Evolutionary conservation across 192 early-diverging fungal species (phyloP), one percentile per base, ranked within the genome.

Genomic region (Podila clonocystis): DNA sequence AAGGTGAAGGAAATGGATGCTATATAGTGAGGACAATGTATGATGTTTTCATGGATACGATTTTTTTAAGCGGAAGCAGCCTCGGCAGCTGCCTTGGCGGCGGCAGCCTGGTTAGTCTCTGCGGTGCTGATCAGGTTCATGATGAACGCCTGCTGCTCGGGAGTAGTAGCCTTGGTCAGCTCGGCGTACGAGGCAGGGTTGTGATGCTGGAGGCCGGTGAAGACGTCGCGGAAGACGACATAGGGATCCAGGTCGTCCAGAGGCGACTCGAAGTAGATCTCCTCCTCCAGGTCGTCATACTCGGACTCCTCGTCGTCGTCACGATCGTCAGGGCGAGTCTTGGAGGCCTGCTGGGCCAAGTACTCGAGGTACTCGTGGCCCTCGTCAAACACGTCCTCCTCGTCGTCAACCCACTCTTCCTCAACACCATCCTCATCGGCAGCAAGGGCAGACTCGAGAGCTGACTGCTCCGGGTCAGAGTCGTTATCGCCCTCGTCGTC

Each of bases 191-290:
- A 90, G 15, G 65, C 68, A 31, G 84, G 80, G 70, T 89, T 86
- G 67, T 79, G 83, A 63, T 89, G 89, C 68, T 90, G 87, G 17
- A 90, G 49, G 24, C 83, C 85, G 2, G 77, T 75, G 50, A 95
- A 91, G 49, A 86, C 86, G 66, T 91, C 88, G 49, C 91, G 86
- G 83, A 95, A 91, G 69, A 84, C 79, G 36, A 92, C 72, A 73
- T 94, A 94, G 9, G 91, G 87, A 63, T 95, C 88, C 34, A 95
- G 70, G 57, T 90, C 82, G 77, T 95, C 94, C 64, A 95, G 82
- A 19, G 93, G 93, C 52, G 93, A 91, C 73, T 94, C 93, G 62
- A 92, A 92, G 26, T 90, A 83, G 30, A 92, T 85, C 75, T 94
- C 94, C 70, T 95, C 94, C 50, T 93, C 90, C n/a, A 94, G 79